phyloP scores from a whole-genome alignment of 345 rosid genomes.

The Psidium guajava region DNA sequence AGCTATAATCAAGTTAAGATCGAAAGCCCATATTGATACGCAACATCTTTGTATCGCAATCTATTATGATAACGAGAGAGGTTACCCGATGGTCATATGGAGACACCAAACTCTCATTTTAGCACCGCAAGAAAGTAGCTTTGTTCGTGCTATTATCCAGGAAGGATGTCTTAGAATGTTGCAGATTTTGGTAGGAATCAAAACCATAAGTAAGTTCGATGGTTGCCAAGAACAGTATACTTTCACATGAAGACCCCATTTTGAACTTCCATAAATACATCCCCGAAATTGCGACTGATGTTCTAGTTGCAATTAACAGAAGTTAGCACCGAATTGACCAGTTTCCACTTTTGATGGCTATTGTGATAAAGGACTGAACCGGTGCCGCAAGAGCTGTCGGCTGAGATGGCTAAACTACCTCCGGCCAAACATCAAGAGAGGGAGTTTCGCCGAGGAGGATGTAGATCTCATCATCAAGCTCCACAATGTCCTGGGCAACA shows the following conservation, averaged over 20 bases:
- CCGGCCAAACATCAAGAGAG: slow-evolving; percentile 33
- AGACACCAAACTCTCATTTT: not conserved
- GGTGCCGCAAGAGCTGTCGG: slow-evolving; percentile 37
- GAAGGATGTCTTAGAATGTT: not conserved
- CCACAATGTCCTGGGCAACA: slow-evolving; percentile 27
- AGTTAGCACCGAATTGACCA: not conserved
- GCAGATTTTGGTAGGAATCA: not conserved
- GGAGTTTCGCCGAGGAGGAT: slow-evolving; percentile 23
- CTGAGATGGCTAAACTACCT: slow-evolving; percentile 37
- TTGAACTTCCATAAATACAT: not conserved
- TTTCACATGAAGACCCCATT: not conserved
- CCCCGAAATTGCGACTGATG: not conserved
- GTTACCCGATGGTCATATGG: not conserved
- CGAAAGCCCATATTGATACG: not conserved
- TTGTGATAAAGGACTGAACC: slow-evolving; percentile 16
- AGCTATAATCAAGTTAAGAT: not conserved
- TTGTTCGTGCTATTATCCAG: not conserved
- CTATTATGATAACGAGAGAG: not conserved
- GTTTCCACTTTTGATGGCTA: not conserved
- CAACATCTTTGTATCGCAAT: not conserved
- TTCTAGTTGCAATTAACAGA: not conserved
- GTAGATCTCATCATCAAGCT: slow-evolving; percentile 29
- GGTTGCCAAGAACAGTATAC: not conserved
- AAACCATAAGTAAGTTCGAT: not conserved
- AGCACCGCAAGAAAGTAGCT: not conserved